phyloP scores from a whole-genome alignment of 352 stramenopile genomes.

The Pseudoperonospora humuli region DNA sequence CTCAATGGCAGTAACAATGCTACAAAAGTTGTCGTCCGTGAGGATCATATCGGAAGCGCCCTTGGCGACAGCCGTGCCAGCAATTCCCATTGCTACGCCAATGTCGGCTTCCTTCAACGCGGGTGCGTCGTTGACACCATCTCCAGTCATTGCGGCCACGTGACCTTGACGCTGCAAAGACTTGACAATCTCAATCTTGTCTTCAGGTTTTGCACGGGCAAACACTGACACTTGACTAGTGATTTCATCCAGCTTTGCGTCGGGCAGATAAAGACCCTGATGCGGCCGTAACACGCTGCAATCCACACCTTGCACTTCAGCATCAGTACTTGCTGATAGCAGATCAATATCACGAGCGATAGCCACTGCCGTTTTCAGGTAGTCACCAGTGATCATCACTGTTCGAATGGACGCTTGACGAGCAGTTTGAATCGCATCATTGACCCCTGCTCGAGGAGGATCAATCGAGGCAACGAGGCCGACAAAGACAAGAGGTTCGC shows the following conservation, averaged over 20 bases:
- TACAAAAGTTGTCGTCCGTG: slow-evolving; percentile 96
- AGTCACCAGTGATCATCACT: slow-evolving; percentile 93
- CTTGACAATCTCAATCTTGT: slow-evolving; percentile 95
- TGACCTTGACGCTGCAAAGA: slow-evolving; percentile 82
- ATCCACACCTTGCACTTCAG: slow-evolving; percentile 45
- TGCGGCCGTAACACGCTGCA: slow-evolving; percentile 49
- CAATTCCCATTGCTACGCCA: slow-evolving; percentile 93
- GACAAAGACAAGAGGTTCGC: slow-evolving; percentile 84
- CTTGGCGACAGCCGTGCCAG: slow-evolving; percentile 96
- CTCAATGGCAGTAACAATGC: slow-evolving; percentile 94
- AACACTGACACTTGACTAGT: slow-evolving; percentile 81
- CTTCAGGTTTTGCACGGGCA: slow-evolving; percentile 90
- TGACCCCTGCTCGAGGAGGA: slow-evolving; percentile 47
- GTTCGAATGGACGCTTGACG: slow-evolving; percentile 51
- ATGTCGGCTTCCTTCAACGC: slow-evolving; percentile 95
- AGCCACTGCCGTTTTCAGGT: slow-evolving; percentile 90
- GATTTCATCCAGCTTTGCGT: slow-evolving; percentile 83
- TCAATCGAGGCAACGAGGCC: slow-evolving; percentile 90
- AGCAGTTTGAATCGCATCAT: slow-evolving; percentile 47
- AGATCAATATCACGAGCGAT: slow-evolving; percentile 91
- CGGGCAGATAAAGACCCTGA: slow-evolving; percentile 37
- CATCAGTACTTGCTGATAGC: slow-evolving; percentile 41
- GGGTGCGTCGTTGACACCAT: slow-evolving; percentile 97
- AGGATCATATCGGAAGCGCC: slow-evolving; percentile 97
- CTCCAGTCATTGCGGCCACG: slow-evolving; percentile 94